These are phyloP conservation scores for Colletotrichum siamense DNA, from an alignment of 2,329 filamentous ascomycete genomes.

Conservation along the genomic window DNA sequence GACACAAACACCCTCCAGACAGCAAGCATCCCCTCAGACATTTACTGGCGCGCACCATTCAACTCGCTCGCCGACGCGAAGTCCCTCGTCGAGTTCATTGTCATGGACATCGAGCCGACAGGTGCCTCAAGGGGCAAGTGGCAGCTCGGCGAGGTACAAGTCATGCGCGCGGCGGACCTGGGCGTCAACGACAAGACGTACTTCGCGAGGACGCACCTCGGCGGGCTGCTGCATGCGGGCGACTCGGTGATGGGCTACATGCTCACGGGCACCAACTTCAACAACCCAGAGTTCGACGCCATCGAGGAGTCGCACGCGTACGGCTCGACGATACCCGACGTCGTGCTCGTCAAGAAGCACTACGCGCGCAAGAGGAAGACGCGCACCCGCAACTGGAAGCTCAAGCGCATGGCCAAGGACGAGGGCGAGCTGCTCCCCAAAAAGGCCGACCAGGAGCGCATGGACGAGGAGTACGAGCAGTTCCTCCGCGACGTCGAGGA, in stretches of 20 bases:
- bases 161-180: conserved; percentile 86
- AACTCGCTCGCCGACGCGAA: conserved; percentile 80
- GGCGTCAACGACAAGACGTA: conserved; percentile 87
- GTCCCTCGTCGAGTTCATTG: conserved; percentile 88
- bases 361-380: conserved; percentile 87
- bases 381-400: conserved; percentile 86
- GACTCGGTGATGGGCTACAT: conserved; percentile 94
- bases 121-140: conserved; percentile 80
- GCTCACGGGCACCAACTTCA: conserved; percentile 88
- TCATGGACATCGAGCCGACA: conserved; percentile 90
- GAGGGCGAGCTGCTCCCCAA: conserved; percentile 86
- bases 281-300: conserved; percentile 84
- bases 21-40: conserved; percentile 78
- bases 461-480: conserved; percentile 95
- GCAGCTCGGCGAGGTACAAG: conserved; percentile 84
- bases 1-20: conserved; percentile 93
- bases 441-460: conserved; percentile 85
- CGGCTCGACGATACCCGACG: conserved; percentile 82
- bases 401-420: conserved; percentile 92
- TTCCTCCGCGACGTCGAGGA: conserved; percentile 98
- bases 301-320: conserved; percentile 81
- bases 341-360: conserved; percentile 95
- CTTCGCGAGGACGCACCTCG: conserved; percentile 89
- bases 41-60: conserved; percentile 95
- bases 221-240: conserved; percentile 82